Base-by-base conservation (phyloP, 2,329 filamentous ascomycete genomes). In the Fusarium graminum region DNA sequence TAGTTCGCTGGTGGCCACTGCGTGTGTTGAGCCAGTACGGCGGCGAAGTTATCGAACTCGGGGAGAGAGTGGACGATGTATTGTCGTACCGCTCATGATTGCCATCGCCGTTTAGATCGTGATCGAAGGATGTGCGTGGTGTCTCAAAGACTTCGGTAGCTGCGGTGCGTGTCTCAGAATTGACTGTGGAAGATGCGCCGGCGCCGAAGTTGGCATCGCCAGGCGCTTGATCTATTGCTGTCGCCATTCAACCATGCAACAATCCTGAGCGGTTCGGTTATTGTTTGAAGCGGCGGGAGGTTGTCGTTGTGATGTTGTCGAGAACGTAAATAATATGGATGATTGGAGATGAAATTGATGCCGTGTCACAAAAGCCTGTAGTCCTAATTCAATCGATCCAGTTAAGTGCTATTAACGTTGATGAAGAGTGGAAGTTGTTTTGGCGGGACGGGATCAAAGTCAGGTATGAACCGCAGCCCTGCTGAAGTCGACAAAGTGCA, bases 11-110 rank as follows among this genome's bases (percentile, higher is more conserved):
- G 63, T 81, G 81, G 4, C 64, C 56, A 9, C 59, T 44, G 12
- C 65, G 69, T 53, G 74, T 65, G 55, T 76, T 77, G 44, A 72
- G 68, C 82, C 82, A 84, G 71, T 83, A 84, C 7, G 81, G 81
- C 19, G 82, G 82, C 17, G 78, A 77, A 4, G 72, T 77, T 25
- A 78, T 63, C 11, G 78, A 74, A 55, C 57, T 67, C 13, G 70
- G 65, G 4, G 75, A 75, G 29, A 73, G 54, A 12, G 65, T 68
- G 9, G 71, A 72, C 6, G 74, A 71, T 32, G 65, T 43, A 28
- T 69, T 50, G 28, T 72, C 65, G 50, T 69, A 62, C 38, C 39
- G 30, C 44, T 12, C 59, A 39, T 55, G 41, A 36, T 65, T 69
- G 47, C 38, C 49, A 26, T 56, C 59, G 30, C 56, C 57, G 29